phyloP scores from a whole-genome alignment of 495 filamentous ascomycete species.

The Podospora anserina region DNA sequence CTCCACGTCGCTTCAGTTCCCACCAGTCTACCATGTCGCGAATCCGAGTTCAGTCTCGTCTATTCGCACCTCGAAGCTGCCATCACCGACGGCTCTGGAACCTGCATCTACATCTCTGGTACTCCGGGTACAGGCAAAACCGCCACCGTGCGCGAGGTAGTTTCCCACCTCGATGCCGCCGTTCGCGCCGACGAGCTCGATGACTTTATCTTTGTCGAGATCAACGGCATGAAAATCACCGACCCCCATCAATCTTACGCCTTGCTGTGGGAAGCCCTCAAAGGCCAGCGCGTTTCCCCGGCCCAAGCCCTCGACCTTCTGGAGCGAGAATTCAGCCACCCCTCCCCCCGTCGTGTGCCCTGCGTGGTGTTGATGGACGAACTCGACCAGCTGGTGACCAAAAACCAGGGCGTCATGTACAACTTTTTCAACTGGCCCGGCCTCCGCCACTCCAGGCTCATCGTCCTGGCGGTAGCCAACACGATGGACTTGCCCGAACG shows the following conservation, averaged over 20 bases:
- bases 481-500: conserved; percentile 99
- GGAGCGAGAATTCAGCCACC: conserved; percentile 86
- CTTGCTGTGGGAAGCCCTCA: conserved; percentile 92
- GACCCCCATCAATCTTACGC: conserved; percentile 97
- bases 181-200: conserved; percentile 90
- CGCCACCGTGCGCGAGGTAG: conserved; percentile 93
- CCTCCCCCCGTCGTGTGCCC: conserved; percentile 83
- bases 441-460: conserved; percentile 81
- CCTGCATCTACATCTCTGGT: conserved; percentile 99
- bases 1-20: conserved; percentile 95
- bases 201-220: conserved; percentile 98
- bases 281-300: conserved; percentile 86
- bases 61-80: conserved; percentile 92
- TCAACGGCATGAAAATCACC: conserved; percentile 99
- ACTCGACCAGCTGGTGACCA: conserved; percentile 95
- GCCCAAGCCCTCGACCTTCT: conserved; percentile 87
- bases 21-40: conserved; percentile 82
- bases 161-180: conserved; percentile 79
- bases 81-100: conserved; percentile 86
- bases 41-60: conserved; percentile 84
- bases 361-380: conserved; percentile 99
- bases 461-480: conserved; percentile 96
- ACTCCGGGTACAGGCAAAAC: conserved; percentile 99
- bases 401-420: conserved; percentile 99
- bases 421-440: conserved; percentile 99